Evolutionary conservation across 768 basidiomycete species (phyloP), one percentile per base, ranked within the genome.

Genomic region (Auricularia sp.): DNA sequence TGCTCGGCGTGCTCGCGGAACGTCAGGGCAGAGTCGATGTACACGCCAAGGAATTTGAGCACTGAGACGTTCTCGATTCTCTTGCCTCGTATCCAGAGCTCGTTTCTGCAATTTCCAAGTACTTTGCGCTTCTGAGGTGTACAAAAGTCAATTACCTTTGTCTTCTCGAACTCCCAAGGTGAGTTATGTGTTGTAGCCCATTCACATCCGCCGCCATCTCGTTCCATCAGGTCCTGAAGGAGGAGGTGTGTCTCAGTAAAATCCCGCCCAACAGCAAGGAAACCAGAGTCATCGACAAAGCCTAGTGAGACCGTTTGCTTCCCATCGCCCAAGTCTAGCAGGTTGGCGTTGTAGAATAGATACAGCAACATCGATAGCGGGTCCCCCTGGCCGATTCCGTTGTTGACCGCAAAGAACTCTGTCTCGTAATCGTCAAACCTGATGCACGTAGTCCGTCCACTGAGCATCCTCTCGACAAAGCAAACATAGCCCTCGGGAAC

Each of bases 341-440:
- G 65, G 59, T 69, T 65, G 0, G 75, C 8, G 62, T 77, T 78
- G 67, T 74, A 77, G 16, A 77, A 70, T 6, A 72, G 67, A 62
- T 75, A 77, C 0, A 73, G 62, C 0, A 76, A 65, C 54, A 72
- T 72, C 0, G 75, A 75, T 1, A 72, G 63, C 0, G 75, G 76
- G 65, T 74, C 71, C 0, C 78, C 77, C 65, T 78, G 75, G 1
- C 73, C 72, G 0, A 76, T 73, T 0, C 77, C 72, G 14, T 72
- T 72, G 3, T 34, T 39, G 0, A 75, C 69, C 1, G 45, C 61
- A 47, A 74, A 71, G 0, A 54, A 65, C 0, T 62, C 35, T 0
- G 74, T 73, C 0, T 34, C 33, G 63, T 63, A 72, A 45, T 75
- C 69, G 35, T 76, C 71, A 21, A 76, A 74, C 0, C 29, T 44